Evolutionary conservation across 371 early-diverging fungal species (phyloP), one percentile per base, ranked within the genome.

Genomic region (Rozella allomycis): DNA sequence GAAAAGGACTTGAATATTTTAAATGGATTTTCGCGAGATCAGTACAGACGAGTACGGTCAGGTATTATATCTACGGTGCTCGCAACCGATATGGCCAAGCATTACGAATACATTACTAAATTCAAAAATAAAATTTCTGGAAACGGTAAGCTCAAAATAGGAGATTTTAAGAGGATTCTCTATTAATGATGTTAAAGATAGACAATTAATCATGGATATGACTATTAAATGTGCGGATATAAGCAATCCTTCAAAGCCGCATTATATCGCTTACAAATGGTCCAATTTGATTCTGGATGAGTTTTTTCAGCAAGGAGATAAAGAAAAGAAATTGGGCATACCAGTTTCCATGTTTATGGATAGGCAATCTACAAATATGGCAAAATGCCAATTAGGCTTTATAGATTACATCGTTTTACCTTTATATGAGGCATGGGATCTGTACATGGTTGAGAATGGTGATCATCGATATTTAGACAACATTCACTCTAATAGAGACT

Each of bases 181-280:
- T 11, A 31, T 51, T 19, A 49, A 57, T 16, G 58, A 58, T 16
- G 25, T 42, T 4, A 41, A 47, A 36, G 60, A 52, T 35, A 32
- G 58, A 16, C 35, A 49, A 16, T 31, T 54, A 31, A 30, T 55
- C 12, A 28, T 62, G 34, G 50, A 60, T 27, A 54, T 67, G 12
- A 52, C 53, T 19, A 46, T 67, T 7, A 67, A 67, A 39, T 58
- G 59, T 31, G 42, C 55, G 1, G 68, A 67, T 40, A 38, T 67
- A 20, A 54, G 46, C 34, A 67, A 67, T 40, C 52, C 61, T 0
- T 34, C 57, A 5, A 62, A 63, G 34, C 48, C 52, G 6, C 5
- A 6, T 28, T 13, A 28, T 5, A n/a, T n/a, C n/a, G n/a, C n/a
- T 38, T 37, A 40, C 9, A 31, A 37, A 9, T 65, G 66, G 66